These are phyloP conservation scores for Apostasia shenzhenica DNA, from an alignment of 106 monocot species.

Conservation along the genomic window DNA sequence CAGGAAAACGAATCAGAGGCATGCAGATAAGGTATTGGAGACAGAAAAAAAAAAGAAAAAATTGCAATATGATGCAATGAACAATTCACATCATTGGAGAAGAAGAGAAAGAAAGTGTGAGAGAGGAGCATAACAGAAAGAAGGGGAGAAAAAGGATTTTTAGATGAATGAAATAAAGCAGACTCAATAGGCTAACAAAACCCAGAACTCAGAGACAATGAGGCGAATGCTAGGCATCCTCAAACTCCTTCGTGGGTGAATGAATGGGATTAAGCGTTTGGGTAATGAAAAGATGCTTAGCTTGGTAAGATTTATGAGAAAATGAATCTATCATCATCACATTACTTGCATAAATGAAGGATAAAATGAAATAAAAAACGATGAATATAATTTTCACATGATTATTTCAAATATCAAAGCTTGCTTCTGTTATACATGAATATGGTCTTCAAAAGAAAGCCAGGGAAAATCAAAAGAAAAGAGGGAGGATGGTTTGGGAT, in stretches of 20 bases:
- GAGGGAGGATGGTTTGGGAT: too few species aligned
- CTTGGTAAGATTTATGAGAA: not conserved
- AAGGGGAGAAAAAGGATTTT: not conserved
- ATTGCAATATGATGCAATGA: not conserved
- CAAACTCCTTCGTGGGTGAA: not conserved
- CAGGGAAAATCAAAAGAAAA: not conserved
- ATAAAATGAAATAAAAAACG: not conserved
- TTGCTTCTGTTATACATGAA: too few species aligned
- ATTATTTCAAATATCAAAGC: not conserved
- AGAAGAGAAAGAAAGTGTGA: not conserved
- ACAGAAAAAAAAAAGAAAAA: not conserved
- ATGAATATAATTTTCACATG: not conserved
- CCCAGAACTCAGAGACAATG: not conserved
- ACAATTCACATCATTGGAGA: not conserved
- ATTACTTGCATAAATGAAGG: not conserved
- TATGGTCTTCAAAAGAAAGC: too few species aligned
- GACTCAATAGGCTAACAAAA: not conserved
- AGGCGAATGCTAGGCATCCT: not conserved
- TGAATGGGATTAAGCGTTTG: constrained; percentile 1
- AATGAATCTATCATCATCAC: constrained; percentile 1
- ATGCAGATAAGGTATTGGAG: not conserved
- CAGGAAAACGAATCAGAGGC: not conserved
- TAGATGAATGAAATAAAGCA: not conserved
- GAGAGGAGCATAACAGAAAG: not conserved
- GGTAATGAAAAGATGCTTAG: not conserved